phyloP scores from a whole-genome alignment of 2,329 filamentous ascomycete genomes.

The Sclerotinia borealis region DNA sequence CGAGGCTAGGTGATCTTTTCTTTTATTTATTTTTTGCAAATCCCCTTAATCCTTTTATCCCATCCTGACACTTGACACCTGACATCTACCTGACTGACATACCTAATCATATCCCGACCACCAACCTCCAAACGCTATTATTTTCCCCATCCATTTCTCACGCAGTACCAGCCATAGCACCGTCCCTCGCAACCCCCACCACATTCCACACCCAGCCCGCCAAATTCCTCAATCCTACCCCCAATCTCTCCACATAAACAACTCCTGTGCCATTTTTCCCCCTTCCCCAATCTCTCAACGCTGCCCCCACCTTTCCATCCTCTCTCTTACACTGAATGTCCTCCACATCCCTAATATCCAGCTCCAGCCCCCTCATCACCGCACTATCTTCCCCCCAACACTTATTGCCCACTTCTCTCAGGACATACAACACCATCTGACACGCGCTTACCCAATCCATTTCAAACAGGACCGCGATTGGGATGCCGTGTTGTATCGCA shows the following conservation, averaged over 20 bases:
- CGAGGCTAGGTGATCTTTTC: no score
- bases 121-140: background rate
- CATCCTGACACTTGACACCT: no score
- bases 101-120: no score
- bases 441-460: constrained; percentile 15
- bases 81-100: no score
- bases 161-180: background rate
- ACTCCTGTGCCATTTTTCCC: background rate
- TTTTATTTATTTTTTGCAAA: no score
- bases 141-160: background rate
- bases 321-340: background rate
- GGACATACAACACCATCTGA: constrained; percentile 5
- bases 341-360: constrained; percentile 5
- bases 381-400: constrained; percentile 6
- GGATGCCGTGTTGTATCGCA: background rate
- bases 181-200: background rate
- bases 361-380: background rate
- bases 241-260: background rate
- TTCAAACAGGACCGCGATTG: background rate
- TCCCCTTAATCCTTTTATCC: no score
- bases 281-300: constrained; percentile 2
- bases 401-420: background rate
- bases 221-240: background rate
- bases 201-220: background rate
- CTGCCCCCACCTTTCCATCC: background rate